A percentile compares a stretch with the other conserved stretches of the same genome.
phyloP scores from a whole-genome alignment of 106 monocot genomes.

The Posidonia australis region DNA sequence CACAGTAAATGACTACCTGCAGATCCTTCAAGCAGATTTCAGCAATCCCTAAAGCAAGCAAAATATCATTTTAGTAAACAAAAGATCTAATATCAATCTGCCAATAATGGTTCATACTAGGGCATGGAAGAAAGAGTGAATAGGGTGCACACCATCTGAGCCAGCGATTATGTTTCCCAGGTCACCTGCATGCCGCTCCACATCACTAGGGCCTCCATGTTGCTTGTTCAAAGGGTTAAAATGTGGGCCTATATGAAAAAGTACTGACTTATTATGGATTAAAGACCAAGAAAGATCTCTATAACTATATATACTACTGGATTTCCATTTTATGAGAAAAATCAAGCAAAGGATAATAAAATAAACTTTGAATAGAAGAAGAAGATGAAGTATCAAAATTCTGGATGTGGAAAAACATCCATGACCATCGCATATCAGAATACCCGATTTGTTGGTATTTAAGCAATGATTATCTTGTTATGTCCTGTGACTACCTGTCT shows the following conservation, averaged over 20 bases:
- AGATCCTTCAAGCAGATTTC: slow-evolving; percentile 52
- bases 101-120: not conserved
- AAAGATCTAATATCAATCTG: not conserved
- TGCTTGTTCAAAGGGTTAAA: slow-evolving; percentile 55
- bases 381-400: too few relatives aligned
- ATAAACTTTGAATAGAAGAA: too few relatives aligned
- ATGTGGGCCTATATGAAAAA: slow-evolving; percentile 47
- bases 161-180: slow-evolving; percentile 64
- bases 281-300: not conserved
- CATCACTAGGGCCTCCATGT: slow-evolving; percentile 52
- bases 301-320: too few relatives aligned
- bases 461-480: too few relatives aligned
- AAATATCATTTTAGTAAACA: not conserved
- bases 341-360: too few relatives aligned
- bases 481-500: too few relatives aligned
- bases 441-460: too few relatives aligned
- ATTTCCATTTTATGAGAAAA: too few relatives aligned
- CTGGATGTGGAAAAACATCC: too few relatives aligned
- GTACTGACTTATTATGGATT: not conserved
- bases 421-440: too few relatives aligned
- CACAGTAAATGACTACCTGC: slow-evolving; percentile 31
- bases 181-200: slow-evolving; percentile 65
- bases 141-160: slow-evolving; percentile 28
- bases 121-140: not conserved
- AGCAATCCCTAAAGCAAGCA: slow-evolving; percentile 37